Percentiles rank a stretch among this genome's conserved stretches.
Conservation (phyloP, 2,329 filamentous ascomycete species). For the Fusarium neocosmosporiellum region DNA sequence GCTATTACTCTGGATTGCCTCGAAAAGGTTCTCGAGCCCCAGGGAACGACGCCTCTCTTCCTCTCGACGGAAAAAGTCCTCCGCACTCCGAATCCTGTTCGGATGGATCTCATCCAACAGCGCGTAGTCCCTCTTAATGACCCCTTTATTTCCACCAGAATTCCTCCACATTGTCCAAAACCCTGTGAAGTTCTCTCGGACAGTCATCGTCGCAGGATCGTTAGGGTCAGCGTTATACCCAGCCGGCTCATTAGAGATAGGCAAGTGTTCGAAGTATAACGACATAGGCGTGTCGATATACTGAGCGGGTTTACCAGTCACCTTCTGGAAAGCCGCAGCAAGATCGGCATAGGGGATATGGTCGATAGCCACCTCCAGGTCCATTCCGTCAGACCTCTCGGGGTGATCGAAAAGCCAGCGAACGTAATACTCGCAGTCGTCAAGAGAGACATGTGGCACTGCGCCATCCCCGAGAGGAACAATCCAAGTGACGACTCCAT, state of each 20-base stretch:
- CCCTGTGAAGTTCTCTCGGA: constrained; percentile 61
- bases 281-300: constrained; percentile 52
- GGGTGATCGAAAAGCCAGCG: constrained; percentile 62
- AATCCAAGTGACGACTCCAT: constrained; percentile 55
- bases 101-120: constrained; percentile 52
- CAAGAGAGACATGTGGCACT: constrained; percentile 56
- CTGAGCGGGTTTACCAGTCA: constrained; percentile 55
- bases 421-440: constrained; percentile 58
- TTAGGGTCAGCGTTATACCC: constrained; percentile 50
- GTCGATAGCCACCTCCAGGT: constrained; percentile 58
- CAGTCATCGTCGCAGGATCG: constrained; percentile 50
- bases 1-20: neutral
- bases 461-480: constrained; percentile 55
- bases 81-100: constrained; percentile 56
- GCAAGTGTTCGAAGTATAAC: constrained; percentile 46
- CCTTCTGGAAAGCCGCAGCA: constrained; percentile 54
- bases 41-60: constrained; percentile 44
- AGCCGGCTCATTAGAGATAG: constrained; percentile 40
- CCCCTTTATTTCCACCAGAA: constrained; percentile 53
- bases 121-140: constrained; percentile 58
- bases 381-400: constrained; percentile 55
- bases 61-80: constrained; percentile 60
- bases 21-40: neutral
- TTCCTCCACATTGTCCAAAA: constrained; percentile 61
- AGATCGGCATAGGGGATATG: constrained; percentile 54